Evolutionary conservation across 2,329 filamentous ascomycete species (phyloP).

Genomic region (Lomentospora prolificans): DNA sequence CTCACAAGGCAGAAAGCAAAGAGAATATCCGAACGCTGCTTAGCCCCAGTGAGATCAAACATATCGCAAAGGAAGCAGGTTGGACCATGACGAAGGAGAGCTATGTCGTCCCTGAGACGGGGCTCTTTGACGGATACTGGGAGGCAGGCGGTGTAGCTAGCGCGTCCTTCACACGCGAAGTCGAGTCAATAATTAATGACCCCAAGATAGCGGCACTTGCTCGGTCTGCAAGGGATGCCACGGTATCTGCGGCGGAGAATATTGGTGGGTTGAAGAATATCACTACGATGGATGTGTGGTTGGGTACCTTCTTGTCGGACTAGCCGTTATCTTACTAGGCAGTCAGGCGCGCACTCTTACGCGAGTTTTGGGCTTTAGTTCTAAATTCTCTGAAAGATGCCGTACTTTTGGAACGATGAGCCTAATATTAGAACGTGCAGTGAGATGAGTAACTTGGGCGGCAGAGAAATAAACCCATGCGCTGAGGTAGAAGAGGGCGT

Average conservation of each 20-base stretch:
- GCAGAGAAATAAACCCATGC: no score
- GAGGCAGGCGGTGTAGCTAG: slow-evolving; percentile 22
- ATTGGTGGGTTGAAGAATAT: neutral
- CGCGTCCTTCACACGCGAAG: slow-evolving; percentile 18
- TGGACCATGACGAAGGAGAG: slow-evolving; percentile 27
- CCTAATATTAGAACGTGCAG: no score
- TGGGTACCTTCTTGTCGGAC: neutral
- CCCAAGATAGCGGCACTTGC: neutral
- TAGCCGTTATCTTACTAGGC: no score
- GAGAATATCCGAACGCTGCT: slow-evolving; percentile 39
- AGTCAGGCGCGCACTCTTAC: no score
- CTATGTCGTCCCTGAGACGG: slow-evolving; percentile 24
- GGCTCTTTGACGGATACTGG: slow-evolving; percentile 36
- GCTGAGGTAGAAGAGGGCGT: no score
- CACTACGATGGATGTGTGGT: slow-evolving; percentile 6
- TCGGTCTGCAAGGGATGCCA: neutral
- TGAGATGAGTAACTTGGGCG: no score
- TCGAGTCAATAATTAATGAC: slow-evolving; percentile 22
- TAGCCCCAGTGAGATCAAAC: slow-evolving; percentile 28
- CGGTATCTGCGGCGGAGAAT: neutral
- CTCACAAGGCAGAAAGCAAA: slow-evolving; percentile 22
- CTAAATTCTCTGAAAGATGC: no score
- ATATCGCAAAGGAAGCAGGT: slow-evolving; percentile 23
- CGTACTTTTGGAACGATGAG: no score
- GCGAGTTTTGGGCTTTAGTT: no score